phyloP scores from a whole-genome alignment of 768 basidiomycete species.

The Mrakia frigida region DNA sequence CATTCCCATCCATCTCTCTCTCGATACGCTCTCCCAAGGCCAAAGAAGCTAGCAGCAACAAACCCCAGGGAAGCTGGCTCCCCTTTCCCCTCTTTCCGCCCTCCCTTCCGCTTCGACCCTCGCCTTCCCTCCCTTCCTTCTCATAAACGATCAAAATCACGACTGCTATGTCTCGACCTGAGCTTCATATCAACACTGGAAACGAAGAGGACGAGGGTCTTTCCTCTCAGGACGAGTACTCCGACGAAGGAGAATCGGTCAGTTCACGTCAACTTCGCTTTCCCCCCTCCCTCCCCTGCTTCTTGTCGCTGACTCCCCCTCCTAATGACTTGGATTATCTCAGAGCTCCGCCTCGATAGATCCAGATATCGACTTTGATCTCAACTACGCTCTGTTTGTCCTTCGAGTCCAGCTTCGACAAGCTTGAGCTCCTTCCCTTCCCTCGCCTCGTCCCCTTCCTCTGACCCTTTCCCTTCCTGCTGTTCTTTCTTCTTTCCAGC shows the following conservation, averaged over 20 bases:
- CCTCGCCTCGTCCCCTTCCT: constrained; percentile 66
- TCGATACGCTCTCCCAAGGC: background rate
- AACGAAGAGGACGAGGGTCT: background rate
- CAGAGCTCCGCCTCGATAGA: constrained; percentile 30
- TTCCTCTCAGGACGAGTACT: constrained; percentile 19
- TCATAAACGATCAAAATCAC: background rate
- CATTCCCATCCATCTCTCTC: background rate
- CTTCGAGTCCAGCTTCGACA: constrained; percentile 38
- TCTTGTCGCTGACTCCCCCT: background rate
- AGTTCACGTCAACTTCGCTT: background rate
- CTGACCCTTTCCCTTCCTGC: background rate
- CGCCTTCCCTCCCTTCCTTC: background rate
- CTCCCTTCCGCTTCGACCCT: background rate
- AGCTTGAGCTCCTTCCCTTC: constrained; percentile 47
- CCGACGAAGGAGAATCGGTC: constrained; percentile 19
- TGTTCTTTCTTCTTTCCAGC: background rate
- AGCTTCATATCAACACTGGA: constrained; percentile 16
- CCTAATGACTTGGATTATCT: background rate
- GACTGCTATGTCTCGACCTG: background rate
- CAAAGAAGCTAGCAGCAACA: no score
- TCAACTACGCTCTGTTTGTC: constrained; percentile 45
- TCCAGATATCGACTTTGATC: constrained; percentile 43
- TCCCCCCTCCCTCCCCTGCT: background rate
- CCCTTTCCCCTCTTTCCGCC: background rate
- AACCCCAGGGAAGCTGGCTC: background rate